Evolutionary conservation across 495 filamentous ascomycete species (phyloP).

Genomic region (Penicillium turbatum): DNA sequence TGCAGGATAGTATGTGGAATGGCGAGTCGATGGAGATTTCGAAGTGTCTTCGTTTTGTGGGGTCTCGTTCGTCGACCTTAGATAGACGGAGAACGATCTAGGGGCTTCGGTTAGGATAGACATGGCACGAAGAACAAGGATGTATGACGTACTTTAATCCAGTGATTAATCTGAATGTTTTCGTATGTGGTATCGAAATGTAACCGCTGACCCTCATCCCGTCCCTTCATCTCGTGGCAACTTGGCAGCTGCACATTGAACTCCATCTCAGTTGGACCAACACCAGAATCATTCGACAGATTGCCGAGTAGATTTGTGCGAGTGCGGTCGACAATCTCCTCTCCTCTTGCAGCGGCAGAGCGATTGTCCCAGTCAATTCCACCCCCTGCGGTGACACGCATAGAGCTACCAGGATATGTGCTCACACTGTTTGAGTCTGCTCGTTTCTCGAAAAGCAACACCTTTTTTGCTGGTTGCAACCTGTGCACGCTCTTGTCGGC

Average conservation of each 20-base stretch:
- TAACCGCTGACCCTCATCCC: constrained; percentile 66
- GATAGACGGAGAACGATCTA: constrained; percentile 97
- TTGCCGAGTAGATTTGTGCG: constrained; percentile 77
- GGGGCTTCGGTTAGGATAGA: constrained; percentile 2
- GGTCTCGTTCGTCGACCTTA: constrained; percentile 74
- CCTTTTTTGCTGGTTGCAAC: constrained; percentile 77
- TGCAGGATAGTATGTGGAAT: constrained; percentile 92
- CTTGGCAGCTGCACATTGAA: constrained; percentile 94
- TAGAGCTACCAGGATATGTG: constrained; percentile 73
- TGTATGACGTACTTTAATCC: constrained; percentile 79
- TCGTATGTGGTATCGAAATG: constrained; percentile 95
- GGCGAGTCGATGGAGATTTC: constrained; percentile 99
- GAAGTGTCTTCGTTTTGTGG: constrained; percentile 83
- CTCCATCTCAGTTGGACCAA: constrained; percentile 94
- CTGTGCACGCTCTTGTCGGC: constrained; percentile 83
- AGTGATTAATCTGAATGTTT: constrained; percentile 95
- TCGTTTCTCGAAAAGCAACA: constrained; percentile 84
- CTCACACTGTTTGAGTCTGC: constrained; percentile 75
- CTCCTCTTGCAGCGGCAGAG: constrained; percentile 54
- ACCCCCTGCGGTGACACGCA: constrained; percentile 76
- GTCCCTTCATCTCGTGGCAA: constrained; percentile 77
- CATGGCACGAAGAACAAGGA: background rate
- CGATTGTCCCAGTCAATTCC: constrained; percentile 65
- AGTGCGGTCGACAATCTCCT: constrained; percentile 51
- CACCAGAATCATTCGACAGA: constrained; percentile 57